A percentile compares a stretch with the other conserved stretches of the same genome.
These are phyloP conservation scores for Talaromyces sp. DNA, from an alignment of 2,329 filamentous ascomycete species.

Conservation along the genomic window DNA sequence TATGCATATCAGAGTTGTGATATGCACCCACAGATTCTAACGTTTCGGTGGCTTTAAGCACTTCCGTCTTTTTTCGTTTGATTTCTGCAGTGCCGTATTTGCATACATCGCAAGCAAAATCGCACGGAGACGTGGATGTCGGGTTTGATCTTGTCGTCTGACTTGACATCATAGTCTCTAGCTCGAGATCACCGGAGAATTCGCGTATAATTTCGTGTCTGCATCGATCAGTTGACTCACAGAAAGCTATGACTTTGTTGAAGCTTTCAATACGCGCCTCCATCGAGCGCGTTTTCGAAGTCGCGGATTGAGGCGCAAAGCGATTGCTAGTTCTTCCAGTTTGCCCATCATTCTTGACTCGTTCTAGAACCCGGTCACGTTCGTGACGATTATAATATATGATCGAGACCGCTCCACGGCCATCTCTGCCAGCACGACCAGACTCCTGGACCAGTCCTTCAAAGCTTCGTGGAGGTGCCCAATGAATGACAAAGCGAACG, in stretches of 20 bases:
- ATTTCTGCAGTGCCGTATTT: conserved; percentile 61
- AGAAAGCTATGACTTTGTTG: conserved; percentile 70
- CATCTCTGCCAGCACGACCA: conserved; percentile 83
- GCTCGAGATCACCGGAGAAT: conserved; percentile 68
- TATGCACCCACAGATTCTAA: background rate
- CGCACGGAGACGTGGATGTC: conserved; percentile 50
- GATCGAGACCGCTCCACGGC: conserved; percentile 80
- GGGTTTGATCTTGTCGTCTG: conserved; percentile 10
- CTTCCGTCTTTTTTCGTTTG: conserved; percentile 50
- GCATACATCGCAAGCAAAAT: conserved; percentile 75
- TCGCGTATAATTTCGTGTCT: conserved; percentile 70
- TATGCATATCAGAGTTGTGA: background rate
- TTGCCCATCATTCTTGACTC: conserved; percentile 43
- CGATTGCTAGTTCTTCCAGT: conserved; percentile 43
- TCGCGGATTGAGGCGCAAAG: conserved; percentile 44
- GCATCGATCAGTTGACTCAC: conserved; percentile 70
- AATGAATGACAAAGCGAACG: conserved; percentile 91
- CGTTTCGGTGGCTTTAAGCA: background rate
- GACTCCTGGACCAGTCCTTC: conserved; percentile 97
- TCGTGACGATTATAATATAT: conserved; percentile 90
- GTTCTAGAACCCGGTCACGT: conserved; percentile 65
- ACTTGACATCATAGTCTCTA: conserved; percentile 30
- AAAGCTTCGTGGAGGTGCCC: conserved; percentile 89
- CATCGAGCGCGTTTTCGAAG: conserved; percentile 33
- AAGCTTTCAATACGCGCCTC: conserved; percentile 58